phyloP scores from a whole-genome alignment of 2,329 filamentous ascomycete species.

The Diaporthe helianthi region DNA sequence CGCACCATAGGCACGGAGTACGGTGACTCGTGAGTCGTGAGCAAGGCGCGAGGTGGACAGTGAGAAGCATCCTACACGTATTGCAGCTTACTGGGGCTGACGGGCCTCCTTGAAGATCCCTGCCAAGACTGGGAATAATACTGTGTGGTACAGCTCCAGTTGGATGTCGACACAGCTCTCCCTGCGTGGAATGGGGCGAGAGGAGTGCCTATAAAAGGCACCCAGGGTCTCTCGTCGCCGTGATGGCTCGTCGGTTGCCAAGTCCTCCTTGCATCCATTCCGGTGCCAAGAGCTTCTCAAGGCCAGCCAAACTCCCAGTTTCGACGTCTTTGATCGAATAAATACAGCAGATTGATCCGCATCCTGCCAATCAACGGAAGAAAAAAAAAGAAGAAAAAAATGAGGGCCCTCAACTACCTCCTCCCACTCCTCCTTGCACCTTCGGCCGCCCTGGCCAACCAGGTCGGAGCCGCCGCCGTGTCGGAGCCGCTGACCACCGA shows the following conservation, averaged over 20 bases:
- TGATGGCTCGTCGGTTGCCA: neutral
- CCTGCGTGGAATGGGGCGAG: neutral
- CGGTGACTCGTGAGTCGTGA: no score
- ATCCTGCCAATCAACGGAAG: neutral
- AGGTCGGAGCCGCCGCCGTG: neutral
- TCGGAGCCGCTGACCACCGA: constrained; percentile 12
- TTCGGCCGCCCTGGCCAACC: neutral
- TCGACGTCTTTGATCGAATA: neutral
- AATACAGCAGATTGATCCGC: neutral
- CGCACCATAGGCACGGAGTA: no score
- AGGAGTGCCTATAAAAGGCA: neutral
- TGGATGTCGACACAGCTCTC: neutral
- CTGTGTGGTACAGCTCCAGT: neutral
- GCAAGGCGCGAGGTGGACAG: neutral
- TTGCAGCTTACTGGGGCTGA: neutral
- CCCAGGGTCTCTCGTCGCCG: neutral
- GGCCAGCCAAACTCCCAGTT: neutral
- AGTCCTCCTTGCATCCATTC: neutral
- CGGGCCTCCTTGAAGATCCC: constrained; percentile 4
- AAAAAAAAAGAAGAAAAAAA: neutral
- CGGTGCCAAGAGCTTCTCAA: neutral
- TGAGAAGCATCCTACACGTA: neutral
- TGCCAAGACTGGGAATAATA: constrained; percentile 4
- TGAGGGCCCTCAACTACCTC: neutral
- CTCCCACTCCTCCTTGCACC: constrained; percentile 13